phyloP scores from a whole-genome alignment of 75 land plant genomes.

The Sequoiadendron giganteum region DNA sequence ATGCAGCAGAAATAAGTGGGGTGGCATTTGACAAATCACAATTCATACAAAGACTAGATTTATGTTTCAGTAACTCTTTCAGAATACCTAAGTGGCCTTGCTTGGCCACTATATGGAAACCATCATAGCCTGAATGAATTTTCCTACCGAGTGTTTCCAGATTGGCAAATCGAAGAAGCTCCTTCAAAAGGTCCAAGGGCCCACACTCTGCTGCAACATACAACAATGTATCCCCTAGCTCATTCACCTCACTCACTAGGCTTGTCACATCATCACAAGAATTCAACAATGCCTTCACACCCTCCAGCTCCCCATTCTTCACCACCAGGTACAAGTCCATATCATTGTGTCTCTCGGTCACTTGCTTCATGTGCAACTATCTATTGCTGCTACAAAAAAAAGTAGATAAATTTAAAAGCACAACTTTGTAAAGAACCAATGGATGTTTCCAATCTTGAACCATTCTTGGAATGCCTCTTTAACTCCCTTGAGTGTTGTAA shows the following conservation, averaged over 20 bases:
- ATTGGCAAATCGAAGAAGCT: conserved; percentile 40
- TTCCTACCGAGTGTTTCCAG: conserved; percentile 39
- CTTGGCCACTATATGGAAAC: conserved; percentile 49
- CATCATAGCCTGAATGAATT: conserved; percentile 39
- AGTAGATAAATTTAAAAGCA: too few relatives aligned
- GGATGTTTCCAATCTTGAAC: too few relatives aligned
- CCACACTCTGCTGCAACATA: conserved; percentile 54
- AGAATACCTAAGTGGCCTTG: conserved; percentile 54
- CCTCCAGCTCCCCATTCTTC: conserved; percentile 31
- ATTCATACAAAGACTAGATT: too few relatives aligned
- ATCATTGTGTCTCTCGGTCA: conserved; percentile 66
- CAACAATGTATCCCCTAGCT: conserved; percentile 58
- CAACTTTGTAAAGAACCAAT: too few relatives aligned
- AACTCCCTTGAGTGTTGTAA: too few relatives aligned
- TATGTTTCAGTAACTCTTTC: too few relatives aligned
- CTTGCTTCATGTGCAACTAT: conserved; percentile 72
- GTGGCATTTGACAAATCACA: too few relatives aligned
- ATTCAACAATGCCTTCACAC: conserved; percentile 44
- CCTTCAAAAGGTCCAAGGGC: conserved; percentile 48
- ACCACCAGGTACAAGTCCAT: conserved; percentile 60
- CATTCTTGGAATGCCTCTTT: too few relatives aligned
- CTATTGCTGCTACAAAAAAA: conserved; percentile 2
- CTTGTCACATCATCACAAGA: conserved; percentile 2
- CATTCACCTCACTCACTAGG: conserved; percentile 60
- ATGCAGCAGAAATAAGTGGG: too few relatives aligned